A percentile compares a stretch with the other conserved stretches of the same genome.
Conservation (phyloP, 2,329 filamentous ascomycete genomes). For the Aspergillus sojae region DNA sequence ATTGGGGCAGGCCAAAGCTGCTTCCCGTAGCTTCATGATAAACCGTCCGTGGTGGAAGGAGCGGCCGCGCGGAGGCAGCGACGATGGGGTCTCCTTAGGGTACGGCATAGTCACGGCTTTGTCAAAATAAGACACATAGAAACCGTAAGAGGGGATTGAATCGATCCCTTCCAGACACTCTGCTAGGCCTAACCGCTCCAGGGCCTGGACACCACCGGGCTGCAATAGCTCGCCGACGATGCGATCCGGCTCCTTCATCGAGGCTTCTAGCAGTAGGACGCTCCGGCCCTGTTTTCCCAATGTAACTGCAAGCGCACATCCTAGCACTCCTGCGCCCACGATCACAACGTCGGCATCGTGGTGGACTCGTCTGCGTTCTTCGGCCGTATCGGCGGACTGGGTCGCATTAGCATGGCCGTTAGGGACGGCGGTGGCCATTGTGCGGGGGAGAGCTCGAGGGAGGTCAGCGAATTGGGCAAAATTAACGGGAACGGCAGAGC, state of each 20-base stretch:
- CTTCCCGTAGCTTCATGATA: conserved; percentile 76
- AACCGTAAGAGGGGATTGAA: conserved; percentile 78
- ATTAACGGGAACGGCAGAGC: conserved; percentile 19
- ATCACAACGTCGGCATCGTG: conserved; percentile 81
- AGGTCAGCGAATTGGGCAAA: conserved; percentile 15
- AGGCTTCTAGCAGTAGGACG: conserved; percentile 85
- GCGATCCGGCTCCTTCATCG: conserved; percentile 87
- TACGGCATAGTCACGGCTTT: conserved; percentile 77
- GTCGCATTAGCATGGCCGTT: conserved; percentile 29
- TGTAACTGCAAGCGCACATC: conserved; percentile 81
- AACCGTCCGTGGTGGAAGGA: conserved; percentile 95
- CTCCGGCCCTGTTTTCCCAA: conserved; percentile 87
- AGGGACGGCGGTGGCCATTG: conserved; percentile 27
- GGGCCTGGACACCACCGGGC: conserved; percentile 81
- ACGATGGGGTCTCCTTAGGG: conserved; percentile 59
- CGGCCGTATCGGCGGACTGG: conserved; percentile 30
- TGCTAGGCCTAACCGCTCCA: conserved; percentile 76
- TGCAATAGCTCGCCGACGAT: conserved; percentile 96
- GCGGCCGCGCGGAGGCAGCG: conserved; percentile 68
- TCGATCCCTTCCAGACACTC: conserved; percentile 90
- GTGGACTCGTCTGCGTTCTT: conserved; percentile 55
- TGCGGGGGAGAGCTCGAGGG: conserved; percentile 17
- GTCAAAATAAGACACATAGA: conserved; percentile 82
- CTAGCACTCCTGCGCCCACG: conserved; percentile 87
- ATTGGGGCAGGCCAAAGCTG: conserved; percentile 74